Base-by-base conservation (phyloP, 2,329 filamentous ascomycete genomes). In the Alternaria brassicicola region DNA sequence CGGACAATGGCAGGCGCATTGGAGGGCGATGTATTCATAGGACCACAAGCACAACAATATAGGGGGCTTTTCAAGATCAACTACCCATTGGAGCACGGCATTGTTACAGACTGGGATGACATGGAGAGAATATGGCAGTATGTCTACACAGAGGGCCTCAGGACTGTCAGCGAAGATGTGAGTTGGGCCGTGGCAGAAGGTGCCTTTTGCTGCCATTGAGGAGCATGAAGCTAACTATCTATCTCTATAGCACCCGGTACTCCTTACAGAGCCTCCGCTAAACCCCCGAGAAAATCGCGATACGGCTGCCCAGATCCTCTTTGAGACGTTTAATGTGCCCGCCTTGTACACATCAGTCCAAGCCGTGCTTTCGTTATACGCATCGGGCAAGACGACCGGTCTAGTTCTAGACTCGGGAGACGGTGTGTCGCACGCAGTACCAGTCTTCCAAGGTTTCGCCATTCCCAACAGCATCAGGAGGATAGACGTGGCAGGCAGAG, bases 71-170 rank as follows among this genome's bases (percentile, higher is more conserved):
- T 99, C 69, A 99, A 98, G 85, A 97, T 99, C 71, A 86, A 88
- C 66, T 98, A 98, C 77, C 95, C 95, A 42, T 82, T 99, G 54
- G 95, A 98, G 81, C 95, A 99, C 78, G 95, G 95, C 69, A 96
- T 99, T 72, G 95, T 99, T 63, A 99, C 95, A 68, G 93, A 99
- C 79, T 99, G 95, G 95, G 95, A 98, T 76, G 95, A 99, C 76
- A 99, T 99, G 95, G 95, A 99, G 83, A 89, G 92, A 81, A 99
- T 99, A 80, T 99, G 95, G 95, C 91, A 96, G 72, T 95, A 96
- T 75, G 93, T 99, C 52, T 99, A 98, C 78, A 91, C 91, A 57
- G 94, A 97, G 74, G 95, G 96, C 64, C 79, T 99, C 71, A 98
- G 97, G 83, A 97, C 94, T 48, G 84, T 97, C 75, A 97, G 93